phyloP scores from a whole-genome alignment of 2,329 filamentous ascomycete genomes.

The Trichoderma asperellum region DNA sequence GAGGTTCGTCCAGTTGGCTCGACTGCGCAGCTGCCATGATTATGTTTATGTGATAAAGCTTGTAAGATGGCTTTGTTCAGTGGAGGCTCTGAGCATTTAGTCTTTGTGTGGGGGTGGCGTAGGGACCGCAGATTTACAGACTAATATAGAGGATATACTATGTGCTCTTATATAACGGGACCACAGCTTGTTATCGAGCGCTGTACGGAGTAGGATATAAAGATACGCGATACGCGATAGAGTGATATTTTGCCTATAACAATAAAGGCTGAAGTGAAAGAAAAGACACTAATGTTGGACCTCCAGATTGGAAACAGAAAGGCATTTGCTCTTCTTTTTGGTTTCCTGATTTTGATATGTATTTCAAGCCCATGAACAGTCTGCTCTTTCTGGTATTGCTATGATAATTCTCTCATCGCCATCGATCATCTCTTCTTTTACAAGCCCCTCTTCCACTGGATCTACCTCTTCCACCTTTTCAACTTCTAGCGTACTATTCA shows the following conservation, averaged over 20 bases:
- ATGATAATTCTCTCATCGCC: background rate
- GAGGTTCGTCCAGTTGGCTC: background rate
- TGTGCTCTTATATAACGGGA: background rate
- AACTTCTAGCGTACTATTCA: background rate
- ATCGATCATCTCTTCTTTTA: background rate
- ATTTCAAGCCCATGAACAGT: too few relatives aligned
- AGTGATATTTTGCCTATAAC: background rate
- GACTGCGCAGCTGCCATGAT: conserved; percentile 4
- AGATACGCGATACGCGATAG: background rate
- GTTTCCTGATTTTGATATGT: too few relatives aligned
- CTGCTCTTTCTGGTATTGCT: background rate
- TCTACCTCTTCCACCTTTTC: background rate
- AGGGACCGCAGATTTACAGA: background rate
- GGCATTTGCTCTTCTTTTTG: too few relatives aligned
- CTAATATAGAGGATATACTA: background rate
- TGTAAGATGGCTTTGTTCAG: background rate
- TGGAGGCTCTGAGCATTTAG: background rate
- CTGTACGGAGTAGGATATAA: background rate
- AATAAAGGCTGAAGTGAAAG: background rate
- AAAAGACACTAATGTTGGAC: background rate
- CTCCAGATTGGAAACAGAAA: too few relatives aligned
- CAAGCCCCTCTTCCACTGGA: background rate
- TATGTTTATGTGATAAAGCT: background rate
- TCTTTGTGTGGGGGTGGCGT: background rate
- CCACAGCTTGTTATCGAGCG: background rate